These are phyloP conservation scores for Berberis thunbergii DNA, from an alignment of 164 flowering plant genomes.

Conservation along the genomic window DNA sequence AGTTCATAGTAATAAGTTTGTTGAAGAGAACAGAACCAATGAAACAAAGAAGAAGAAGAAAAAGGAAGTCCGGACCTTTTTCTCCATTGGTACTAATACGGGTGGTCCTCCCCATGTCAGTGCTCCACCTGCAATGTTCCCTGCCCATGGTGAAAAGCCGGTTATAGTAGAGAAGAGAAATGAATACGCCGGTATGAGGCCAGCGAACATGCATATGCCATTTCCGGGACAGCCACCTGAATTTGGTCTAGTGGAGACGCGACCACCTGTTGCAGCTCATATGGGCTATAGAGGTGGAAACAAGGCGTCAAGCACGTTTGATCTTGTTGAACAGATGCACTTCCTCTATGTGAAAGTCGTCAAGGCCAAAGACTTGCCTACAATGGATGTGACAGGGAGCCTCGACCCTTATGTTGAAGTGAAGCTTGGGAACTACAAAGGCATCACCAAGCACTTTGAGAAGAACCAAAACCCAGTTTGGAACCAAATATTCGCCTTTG, in stretches of 20 bases:
- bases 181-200: slow-evolving; percentile 36
- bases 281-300: slow-evolving; percentile 40
- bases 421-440: slow-evolving; percentile 82
- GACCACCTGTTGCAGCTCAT: slow-evolving; percentile 68
- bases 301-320: slow-evolving; percentile 58
- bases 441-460: slow-evolving; percentile 53
- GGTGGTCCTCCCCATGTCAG: slow-evolving; percentile 14
- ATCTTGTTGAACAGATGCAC: slow-evolving; percentile 75
- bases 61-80: slow-evolving; percentile 46
- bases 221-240: slow-evolving; percentile 34
- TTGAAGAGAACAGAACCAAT: slow-evolving; percentile 8
- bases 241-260: slow-evolving; percentile 56
- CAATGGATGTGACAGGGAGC: slow-evolving; percentile 62
- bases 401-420: slow-evolving; percentile 85
- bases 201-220: slow-evolving; percentile 41
- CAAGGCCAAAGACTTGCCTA: slow-evolving; percentile 71
- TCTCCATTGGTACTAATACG: slow-evolving; percentile 39
- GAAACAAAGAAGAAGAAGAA: slow-evolving; percentile 21
- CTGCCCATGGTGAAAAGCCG: slow-evolving; percentile 17
- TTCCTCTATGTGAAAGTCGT: slow-evolving; percentile 67
- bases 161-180: slow-evolving; percentile 25
- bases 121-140: slow-evolving; percentile 25
- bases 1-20: slow-evolving; percentile 16
- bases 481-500: slow-evolving; percentile 65
- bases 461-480: slow-evolving; percentile 74